Conservation (phyloP, 495 filamentous ascomycete species). For the Hypoxylon lenormandii region DNA sequence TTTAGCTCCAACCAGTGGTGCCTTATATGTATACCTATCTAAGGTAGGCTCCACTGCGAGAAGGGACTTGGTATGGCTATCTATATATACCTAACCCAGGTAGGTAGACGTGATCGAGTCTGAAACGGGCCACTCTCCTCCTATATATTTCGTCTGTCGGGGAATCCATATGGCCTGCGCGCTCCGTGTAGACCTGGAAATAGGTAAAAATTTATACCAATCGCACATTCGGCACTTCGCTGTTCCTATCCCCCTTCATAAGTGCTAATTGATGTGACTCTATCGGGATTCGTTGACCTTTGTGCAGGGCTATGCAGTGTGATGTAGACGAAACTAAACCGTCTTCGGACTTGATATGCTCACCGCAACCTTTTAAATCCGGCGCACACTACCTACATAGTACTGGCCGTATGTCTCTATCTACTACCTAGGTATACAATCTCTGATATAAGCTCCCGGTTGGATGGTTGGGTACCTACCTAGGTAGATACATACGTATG, state of each 20-base stretch:
- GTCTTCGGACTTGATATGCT: too few relatives aligned
- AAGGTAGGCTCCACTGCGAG: not conserved
- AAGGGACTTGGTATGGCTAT: not conserved
- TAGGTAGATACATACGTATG: too few relatives aligned
- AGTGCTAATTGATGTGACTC: not conserved
- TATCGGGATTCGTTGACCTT: not conserved
- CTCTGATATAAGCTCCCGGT: too few relatives aligned
- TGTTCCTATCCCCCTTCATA: not conserved
- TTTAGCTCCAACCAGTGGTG: not conserved
- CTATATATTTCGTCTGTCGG: not conserved
- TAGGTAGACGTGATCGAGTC: not conserved
- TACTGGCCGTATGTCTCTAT: too few relatives aligned
- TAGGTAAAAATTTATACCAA: not conserved
- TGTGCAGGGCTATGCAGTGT: slow-evolving; percentile 2
- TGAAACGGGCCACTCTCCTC: not conserved
- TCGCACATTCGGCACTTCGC: not conserved
- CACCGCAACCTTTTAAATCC: too few relatives aligned
- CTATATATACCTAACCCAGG: not conserved
- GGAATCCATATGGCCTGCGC: not conserved
- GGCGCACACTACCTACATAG: too few relatives aligned
- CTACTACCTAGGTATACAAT: too few relatives aligned
- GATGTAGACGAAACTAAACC: not conserved
- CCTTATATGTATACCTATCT: not conserved
- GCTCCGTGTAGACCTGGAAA: not conserved
- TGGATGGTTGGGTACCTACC: too few relatives aligned